A percentile compares a stretch with the other conserved stretches of the same genome.
phyloP scores from a whole-genome alignment of 768 basidiomycete genomes.

The Pulveroboletus sp. region DNA sequence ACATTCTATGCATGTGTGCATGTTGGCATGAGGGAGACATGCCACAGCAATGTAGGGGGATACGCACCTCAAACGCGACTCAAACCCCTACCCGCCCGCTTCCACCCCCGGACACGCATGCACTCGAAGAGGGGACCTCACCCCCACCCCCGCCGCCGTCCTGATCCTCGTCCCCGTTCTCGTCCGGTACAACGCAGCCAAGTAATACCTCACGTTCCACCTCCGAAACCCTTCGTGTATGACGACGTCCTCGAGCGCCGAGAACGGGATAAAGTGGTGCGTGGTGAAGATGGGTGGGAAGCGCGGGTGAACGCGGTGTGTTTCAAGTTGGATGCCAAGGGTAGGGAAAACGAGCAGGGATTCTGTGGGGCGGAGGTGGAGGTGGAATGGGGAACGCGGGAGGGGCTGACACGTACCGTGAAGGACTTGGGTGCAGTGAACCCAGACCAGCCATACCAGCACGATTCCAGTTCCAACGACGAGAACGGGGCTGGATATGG shows the following conservation, averaged over 20 bases:
- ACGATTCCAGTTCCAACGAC: constrained; percentile 9
- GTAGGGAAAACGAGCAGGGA: constrained; percentile 62
- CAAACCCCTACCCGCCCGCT: constrained; percentile 32
- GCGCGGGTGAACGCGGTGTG: constrained; percentile 52
- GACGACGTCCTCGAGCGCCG: constrained; percentile 52
- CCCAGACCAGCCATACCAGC: constrained; percentile 27
- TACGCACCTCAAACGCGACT: constrained; percentile 60
- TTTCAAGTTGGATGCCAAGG: constrained; percentile 74
- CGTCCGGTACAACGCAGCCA: constrained; percentile 42
- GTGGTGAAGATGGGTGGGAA: constrained; percentile 26
- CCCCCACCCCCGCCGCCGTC: background rate
- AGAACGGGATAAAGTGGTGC: constrained; percentile 57
- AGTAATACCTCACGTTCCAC: constrained; percentile 71
- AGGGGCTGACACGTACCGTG: constrained; percentile 36
- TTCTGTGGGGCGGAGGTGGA: constrained; percentile 38
- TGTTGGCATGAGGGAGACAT: background rate
- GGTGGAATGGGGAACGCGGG: background rate
- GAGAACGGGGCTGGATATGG: background rate
- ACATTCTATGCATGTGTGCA: constrained; percentile 42
- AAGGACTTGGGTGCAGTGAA: constrained; percentile 41
- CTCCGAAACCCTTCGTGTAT: constrained; percentile 70
- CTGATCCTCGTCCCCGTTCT: background rate
- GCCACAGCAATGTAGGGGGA: background rate
- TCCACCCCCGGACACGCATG: background rate
- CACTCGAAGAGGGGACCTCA: background rate